Evolutionary conservation across 2,329 filamentous ascomycete species (phyloP).

Genomic region (Curvularia sp.): DNA sequence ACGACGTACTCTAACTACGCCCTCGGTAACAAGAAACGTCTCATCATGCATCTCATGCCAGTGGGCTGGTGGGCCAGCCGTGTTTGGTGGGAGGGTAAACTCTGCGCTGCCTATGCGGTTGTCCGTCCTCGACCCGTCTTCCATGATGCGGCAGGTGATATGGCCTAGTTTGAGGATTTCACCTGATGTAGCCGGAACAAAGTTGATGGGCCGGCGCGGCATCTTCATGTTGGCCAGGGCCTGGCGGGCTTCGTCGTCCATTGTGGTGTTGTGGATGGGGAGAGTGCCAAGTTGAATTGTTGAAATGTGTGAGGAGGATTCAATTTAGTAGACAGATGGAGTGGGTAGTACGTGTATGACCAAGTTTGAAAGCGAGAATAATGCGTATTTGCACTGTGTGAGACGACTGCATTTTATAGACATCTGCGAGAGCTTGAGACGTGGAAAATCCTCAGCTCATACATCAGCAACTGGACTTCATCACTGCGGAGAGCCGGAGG

Average conservation of each 20-base stretch:
- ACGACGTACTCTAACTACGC: conserved; percentile 47
- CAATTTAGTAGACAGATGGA: neutral
- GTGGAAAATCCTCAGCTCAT: neutral
- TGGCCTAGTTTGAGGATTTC: conserved; percentile 60
- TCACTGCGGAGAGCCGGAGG: conserved; percentile 38
- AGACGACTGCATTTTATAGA: neutral
- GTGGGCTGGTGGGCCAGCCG: conserved; percentile 57
- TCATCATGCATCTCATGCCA: conserved; percentile 66
- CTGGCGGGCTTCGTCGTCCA: conserved; percentile 48
- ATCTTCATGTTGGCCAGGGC: conserved; percentile 47
- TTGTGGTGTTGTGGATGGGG: conserved; percentile 14
- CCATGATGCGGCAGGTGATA: conserved; percentile 59
- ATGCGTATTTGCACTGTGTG: neutral
- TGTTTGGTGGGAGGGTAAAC: conserved; percentile 58
- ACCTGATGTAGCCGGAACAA: conserved; percentile 56
- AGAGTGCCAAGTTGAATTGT: neutral
- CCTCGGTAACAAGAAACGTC: conserved; percentile 63
- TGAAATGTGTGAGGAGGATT: neutral
- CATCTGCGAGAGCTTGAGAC: neutral
- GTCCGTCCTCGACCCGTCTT: conserved; percentile 60
- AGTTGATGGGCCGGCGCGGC: conserved; percentile 56
- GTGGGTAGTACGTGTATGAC: neutral
- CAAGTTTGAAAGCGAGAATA: neutral
- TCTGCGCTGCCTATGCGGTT: conserved; percentile 58
- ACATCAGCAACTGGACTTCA: conserved; percentile 11